Conservation (phyloP, 1,139 yeast genomes). For the Kurtzmaniella natalensis region DNA sequence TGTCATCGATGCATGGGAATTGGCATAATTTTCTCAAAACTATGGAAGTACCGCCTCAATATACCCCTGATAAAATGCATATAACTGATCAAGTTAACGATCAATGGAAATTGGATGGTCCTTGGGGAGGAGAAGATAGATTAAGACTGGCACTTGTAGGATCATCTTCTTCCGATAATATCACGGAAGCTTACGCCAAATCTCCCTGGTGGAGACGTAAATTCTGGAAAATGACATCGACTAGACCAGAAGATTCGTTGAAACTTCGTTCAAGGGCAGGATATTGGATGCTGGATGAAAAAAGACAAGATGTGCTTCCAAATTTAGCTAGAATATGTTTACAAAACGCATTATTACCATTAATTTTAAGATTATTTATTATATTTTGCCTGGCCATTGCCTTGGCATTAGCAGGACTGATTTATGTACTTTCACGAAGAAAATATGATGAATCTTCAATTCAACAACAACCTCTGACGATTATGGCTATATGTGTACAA, state of each 20-base stretch:
- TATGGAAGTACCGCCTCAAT: slow-evolving; percentile 34
- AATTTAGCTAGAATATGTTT: slow-evolving; percentile 55
- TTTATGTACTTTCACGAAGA: slow-evolving; percentile 45
- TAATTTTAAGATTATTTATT: slow-evolving; percentile 67
- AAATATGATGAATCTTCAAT: slow-evolving; percentile 39
- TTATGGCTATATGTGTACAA: slow-evolving; percentile 88
- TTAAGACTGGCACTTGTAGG: slow-evolving; percentile 53
- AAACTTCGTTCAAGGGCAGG: slow-evolving; percentile 54
- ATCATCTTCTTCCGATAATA: slow-evolving; percentile 25
- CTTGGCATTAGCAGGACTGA: slow-evolving; percentile 63
- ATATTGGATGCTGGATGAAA: slow-evolving; percentile 64
- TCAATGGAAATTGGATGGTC: slow-evolving; percentile 28
- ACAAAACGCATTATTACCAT: slow-evolving; percentile 76
- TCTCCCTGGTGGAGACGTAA: slow-evolving; percentile 2
- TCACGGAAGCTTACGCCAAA: slow-evolving; percentile 12
- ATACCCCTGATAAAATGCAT: slow-evolving; percentile 24
- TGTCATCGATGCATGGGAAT: slow-evolving; percentile 31
- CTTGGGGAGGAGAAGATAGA: slow-evolving; percentile 72
- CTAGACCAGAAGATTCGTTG: not conserved
- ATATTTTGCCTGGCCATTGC: slow-evolving; percentile 59
- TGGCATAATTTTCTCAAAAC: slow-evolving; percentile 37
- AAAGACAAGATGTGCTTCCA: slow-evolving; percentile 63
- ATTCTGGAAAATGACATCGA: not conserved
- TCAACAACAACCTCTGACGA: slow-evolving; percentile 81
- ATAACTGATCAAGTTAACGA: slow-evolving; percentile 20